These are phyloP conservation scores for Pleurotus salmoneostramineus DNA, from an alignment of 768 basidiomycete species.

Conservation along the genomic window DNA sequence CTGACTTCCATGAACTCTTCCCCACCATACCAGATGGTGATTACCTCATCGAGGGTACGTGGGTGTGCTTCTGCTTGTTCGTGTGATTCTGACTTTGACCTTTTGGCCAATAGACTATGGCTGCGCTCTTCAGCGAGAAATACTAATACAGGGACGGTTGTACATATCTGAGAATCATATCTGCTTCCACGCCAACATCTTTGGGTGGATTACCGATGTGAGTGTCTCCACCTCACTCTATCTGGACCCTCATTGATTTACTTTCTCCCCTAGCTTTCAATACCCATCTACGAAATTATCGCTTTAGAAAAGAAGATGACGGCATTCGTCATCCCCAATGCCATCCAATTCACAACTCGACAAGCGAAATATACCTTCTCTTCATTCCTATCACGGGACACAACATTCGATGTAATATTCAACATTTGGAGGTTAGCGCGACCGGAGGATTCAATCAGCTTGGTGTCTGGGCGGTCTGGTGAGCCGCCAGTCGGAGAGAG, in stretches of 20 bases:
- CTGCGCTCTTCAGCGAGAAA: slow-evolving; percentile 94
- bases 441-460: slow-evolving; percentile 50
- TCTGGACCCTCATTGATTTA: background rate
- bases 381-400: slow-evolving; percentile 94
- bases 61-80: background rate
- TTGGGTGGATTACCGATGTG: slow-evolving; percentile 98
- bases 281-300: slow-evolving; percentile 85
- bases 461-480: slow-evolving; percentile 20
- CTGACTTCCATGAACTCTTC: slow-evolving; percentile 95
- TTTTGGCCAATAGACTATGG: slow-evolving; percentile 73
- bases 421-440: slow-evolving; percentile 94
- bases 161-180: slow-evolving; percentile 99
- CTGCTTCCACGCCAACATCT: slow-evolving; percentile 99
- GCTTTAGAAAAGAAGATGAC: slow-evolving; percentile 96
- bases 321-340: slow-evolving; percentile 95
- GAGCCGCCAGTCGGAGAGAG: slow-evolving; percentile 14
- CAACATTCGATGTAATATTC: slow-evolving; percentile 91
- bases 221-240: slow-evolving; percentile 25
- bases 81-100: background rate
- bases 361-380: slow-evolving; percentile 90
- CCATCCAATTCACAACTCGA: slow-evolving; percentile 83
- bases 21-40: slow-evolving; percentile 88
- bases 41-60: slow-evolving; percentile 93
- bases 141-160: slow-evolving; percentile 91
- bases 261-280: slow-evolving; percentile 54